Percentiles rank a stretch among this genome's conserved stretches.
Evolutionary conservation across 352 stramenopile genomes (phyloP).

Genomic region (Pythium myriotylum): DNA sequence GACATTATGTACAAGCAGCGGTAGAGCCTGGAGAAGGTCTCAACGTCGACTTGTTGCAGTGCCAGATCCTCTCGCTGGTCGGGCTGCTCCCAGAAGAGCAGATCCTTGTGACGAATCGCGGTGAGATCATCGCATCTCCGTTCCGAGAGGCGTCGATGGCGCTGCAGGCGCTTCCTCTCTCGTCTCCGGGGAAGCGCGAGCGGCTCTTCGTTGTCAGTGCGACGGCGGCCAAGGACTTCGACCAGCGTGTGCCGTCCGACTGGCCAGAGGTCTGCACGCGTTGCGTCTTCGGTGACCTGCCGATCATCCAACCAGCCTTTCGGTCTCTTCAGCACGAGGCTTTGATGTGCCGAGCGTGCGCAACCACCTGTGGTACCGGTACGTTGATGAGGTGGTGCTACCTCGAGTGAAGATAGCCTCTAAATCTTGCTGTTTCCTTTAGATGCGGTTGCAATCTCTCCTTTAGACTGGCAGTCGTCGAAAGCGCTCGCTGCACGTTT

Average conservation of each 20-base stretch:
- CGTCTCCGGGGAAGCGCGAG: slow-evolving; percentile 20
- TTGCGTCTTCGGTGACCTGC: slow-evolving; percentile 49
- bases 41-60: slow-evolving; percentile 63
- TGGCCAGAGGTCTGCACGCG: slow-evolving; percentile 70
- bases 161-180: slow-evolving; percentile 46
- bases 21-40: slow-evolving; percentile 29
- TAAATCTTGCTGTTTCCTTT: not conserved
- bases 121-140: slow-evolving; percentile 40
- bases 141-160: slow-evolving; percentile 13
- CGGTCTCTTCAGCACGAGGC: slow-evolving; percentile 22
- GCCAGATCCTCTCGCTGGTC: slow-evolving; percentile 69
- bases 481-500: slow-evolving; percentile 41
- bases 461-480: slow-evolving; percentile 47
- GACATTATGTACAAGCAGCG: slow-evolving; percentile 44
- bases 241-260: slow-evolving; percentile 29
- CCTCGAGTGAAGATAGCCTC: too few relatives aligned
- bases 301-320: slow-evolving; percentile 62
- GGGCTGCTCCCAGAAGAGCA: slow-evolving; percentile 62
- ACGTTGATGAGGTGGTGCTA: slow-evolving; percentile 21
- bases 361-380: slow-evolving; percentile 68
- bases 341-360: slow-evolving; percentile 68
- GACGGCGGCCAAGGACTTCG: not conserved
- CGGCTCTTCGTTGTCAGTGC: slow-evolving; percentile 18
- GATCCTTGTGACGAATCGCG: slow-evolving; percentile 47
- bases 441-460: slow-evolving; percentile 47